Base-by-base conservation (phyloP, 352 stramenopile genomes). In the Globisporangium orthogonon region DNA sequence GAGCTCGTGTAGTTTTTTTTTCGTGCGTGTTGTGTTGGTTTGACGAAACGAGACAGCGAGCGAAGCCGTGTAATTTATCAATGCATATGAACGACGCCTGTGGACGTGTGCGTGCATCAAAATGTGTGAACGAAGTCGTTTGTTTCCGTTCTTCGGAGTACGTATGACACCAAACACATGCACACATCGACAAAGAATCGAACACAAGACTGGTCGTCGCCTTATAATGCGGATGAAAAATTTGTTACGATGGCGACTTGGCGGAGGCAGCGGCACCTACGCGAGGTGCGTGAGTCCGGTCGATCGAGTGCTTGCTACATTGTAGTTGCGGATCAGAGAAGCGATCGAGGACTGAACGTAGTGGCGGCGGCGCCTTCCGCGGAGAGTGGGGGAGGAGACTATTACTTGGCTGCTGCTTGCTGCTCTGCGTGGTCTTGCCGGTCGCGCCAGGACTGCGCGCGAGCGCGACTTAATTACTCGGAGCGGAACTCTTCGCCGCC, bases 401-500 rank as follows among this genome's bases (percentile, higher is more conserved):
- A 49, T 31, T 49, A 49, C 44, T 49, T 49, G 44, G 44, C 44
- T 49, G 44, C 43, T 17, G 23, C 23, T 23, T 23, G 23, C 23
- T 18, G 45, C 45, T 48, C 43, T 48, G 45, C 18, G 18, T 2
- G 3, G 23, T 35, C 45, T 10, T 31, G 45, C n/a, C 44, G 35
- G 29, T 28, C 31, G 50, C n/a, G 37, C 28, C 18, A 4, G 51
- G 50, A 55, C 30, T 17, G 31, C 13, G 37, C 43, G 15, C 14
- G 14, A 13, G 37, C 43, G 15, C 14, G 14, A 13, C 45, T 28
- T 53, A 43, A 4, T 70, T 90, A 91, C 56, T 89, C 83, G 65
- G 82, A 91, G 50, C 85, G 79, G 60, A 92, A 93, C 71, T 91
- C 80, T 63, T 95, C 85, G 51, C 84, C 84, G 28, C 83, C 83